phyloP scores from a whole-genome alignment of 345 rosid species.

The Salix viminalis region DNA sequence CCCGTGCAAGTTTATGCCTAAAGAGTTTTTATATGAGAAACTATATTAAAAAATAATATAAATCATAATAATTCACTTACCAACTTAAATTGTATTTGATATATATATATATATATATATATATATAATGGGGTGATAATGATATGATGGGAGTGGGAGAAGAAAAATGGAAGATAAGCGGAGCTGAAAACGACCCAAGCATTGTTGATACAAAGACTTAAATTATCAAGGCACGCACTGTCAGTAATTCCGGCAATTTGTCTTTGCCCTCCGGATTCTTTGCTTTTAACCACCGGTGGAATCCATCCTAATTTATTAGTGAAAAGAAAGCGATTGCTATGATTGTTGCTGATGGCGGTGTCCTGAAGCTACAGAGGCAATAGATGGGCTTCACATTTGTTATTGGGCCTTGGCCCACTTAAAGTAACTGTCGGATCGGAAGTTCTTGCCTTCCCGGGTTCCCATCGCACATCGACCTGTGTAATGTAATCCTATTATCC shows the following conservation, averaged over 20 bases:
- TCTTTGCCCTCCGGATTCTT: no score
- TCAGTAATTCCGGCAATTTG: neutral
- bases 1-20: no score
- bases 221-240: neutral
- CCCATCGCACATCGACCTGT: no score
- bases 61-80: no score
- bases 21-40: no score
- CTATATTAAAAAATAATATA: no score
- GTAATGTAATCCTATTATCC: no score
- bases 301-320: neutral
- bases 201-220: neutral
- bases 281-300: neutral
- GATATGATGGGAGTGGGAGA: neutral
- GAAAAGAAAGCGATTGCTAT: neutral
- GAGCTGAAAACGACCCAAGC: neutral
- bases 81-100: no score
- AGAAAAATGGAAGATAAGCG: neutral
- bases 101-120: no score
- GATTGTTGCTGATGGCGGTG: no score
- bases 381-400: neutral
- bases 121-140: no score
- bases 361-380: neutral
- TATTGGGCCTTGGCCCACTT: neutral
- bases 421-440: neutral
- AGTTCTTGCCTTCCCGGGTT: no score